Evolutionary conservation across 2,329 filamentous ascomycete species (phyloP).

Genomic region (Trichoderma sp.): DNA sequence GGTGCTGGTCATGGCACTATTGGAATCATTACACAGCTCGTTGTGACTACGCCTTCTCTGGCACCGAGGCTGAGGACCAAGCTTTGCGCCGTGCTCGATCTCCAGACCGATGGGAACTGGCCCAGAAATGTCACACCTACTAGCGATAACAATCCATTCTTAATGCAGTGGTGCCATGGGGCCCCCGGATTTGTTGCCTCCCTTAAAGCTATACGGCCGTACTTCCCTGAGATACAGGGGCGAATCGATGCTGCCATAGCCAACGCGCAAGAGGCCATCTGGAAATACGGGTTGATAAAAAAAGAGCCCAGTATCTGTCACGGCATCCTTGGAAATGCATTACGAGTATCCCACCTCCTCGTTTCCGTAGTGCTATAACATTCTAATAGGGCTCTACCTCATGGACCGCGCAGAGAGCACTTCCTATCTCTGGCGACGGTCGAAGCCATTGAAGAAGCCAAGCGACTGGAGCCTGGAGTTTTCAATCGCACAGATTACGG

Average conservation of each 20-base stretch:
- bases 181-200: constrained; percentile 64
- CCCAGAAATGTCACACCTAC: constrained; percentile 43
- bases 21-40: constrained; percentile 70
- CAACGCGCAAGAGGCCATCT: constrained; percentile 55
- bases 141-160: constrained; percentile 36
- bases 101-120: constrained; percentile 67
- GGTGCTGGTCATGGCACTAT: constrained; percentile 69
- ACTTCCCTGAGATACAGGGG: constrained; percentile 56
- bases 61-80: constrained; percentile 56
- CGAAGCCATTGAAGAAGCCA: constrained; percentile 53
- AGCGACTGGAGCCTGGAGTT: constrained; percentile 35
- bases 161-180: constrained; percentile 68
- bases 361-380: neutral
- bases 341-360: constrained; percentile 45
- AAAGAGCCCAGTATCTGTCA: constrained; percentile 69
- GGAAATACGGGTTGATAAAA: constrained; percentile 59
- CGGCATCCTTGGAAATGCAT: constrained; percentile 64
- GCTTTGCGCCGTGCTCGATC: constrained; percentile 57
- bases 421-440: constrained; percentile 60
- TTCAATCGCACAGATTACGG: constrained; percentile 45
- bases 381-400: constrained; percentile 35
- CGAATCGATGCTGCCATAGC: constrained; percentile 56
- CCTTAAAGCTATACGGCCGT: constrained; percentile 55
- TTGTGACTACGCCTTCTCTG: constrained; percentile 57
- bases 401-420: constrained; percentile 47